phyloP scores from a whole-genome alignment of 306 rosid species.

The Lotus japonicus region DNA sequence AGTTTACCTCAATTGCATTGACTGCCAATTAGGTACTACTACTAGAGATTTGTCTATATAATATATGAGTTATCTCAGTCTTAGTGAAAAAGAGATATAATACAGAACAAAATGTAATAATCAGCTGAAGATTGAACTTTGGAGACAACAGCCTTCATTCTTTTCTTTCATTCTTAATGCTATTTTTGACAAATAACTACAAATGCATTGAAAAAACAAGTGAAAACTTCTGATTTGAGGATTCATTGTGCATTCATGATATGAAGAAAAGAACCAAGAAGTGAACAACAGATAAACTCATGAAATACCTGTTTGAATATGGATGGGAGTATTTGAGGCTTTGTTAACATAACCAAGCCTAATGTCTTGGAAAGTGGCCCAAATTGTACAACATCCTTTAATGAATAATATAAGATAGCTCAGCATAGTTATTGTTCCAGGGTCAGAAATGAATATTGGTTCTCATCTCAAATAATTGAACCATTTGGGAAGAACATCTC shows the following conservation, averaged over 20 bases:
- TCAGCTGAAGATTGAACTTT: too few relatives aligned
- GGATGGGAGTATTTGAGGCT: slow-evolving; percentile 81
- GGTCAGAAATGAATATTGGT: neutral
- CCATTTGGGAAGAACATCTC: neutral
- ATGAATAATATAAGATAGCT: neutral
- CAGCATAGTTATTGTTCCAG: neutral
- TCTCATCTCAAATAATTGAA: neutral
- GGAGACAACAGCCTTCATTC: neutral
- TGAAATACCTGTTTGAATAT: slow-evolving; percentile 82
- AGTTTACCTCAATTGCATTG: neutral
- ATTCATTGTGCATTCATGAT: neutral
- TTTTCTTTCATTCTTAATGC: neutral
- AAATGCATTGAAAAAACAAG: too few relatives aligned
- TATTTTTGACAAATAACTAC: neutral
- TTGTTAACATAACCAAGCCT: slow-evolving; percentile 81
- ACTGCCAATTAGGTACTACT: neutral
- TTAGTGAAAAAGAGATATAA: too few relatives aligned
- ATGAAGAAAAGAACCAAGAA: neutral
- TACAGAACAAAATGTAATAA: too few relatives aligned
- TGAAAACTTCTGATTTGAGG: neutral
- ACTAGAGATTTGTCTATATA: neutral
- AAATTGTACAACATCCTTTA: slow-evolving; percentile 94
- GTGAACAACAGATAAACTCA: neutral
- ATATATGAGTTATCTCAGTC: too few relatives aligned
- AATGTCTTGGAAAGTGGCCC: slow-evolving; percentile 85